A percentile compares a stretch with the other conserved stretches of the same genome.
phyloP scores from a whole-genome alignment of 495 filamentous ascomycete genomes.

The Delitschia confertaspora region DNA sequence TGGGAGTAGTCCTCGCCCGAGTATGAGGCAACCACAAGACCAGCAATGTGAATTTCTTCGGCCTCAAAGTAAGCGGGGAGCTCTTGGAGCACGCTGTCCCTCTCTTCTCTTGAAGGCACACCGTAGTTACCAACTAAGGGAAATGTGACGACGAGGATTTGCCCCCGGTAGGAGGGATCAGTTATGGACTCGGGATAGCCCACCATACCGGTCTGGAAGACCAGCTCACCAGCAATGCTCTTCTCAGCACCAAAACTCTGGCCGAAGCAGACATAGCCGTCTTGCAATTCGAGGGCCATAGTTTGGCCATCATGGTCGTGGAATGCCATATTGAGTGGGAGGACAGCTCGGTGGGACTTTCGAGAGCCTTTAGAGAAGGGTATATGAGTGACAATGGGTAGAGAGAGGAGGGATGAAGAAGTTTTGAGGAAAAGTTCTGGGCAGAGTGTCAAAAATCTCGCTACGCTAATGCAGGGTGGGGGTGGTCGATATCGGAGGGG shows the following conservation, averaged over 20 bases:
- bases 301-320: constrained; percentile 10
- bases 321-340: constrained; percentile 17
- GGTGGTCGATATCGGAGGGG: no score
- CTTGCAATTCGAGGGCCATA: constrained; percentile 79
- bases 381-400: constrained; percentile 10
- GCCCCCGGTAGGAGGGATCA: constrained; percentile 85
- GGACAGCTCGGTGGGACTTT: constrained; percentile 10
- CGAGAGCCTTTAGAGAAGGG: constrained; percentile 10
- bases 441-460: no score
- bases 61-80: constrained; percentile 89
- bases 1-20: constrained; percentile 92
- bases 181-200: constrained; percentile 95
- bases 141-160: constrained; percentile 87
- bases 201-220: constrained; percentile 99
- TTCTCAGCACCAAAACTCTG: constrained; percentile 91
- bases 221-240: constrained; percentile 88
- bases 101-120: constrained; percentile 73
- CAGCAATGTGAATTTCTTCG: constrained; percentile 82
- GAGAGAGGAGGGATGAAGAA: background rate
- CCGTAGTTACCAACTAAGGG: constrained; percentile 88
- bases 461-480: no score
- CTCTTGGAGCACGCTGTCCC: constrained; percentile 70
- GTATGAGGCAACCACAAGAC: constrained; percentile 81
- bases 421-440: no score
- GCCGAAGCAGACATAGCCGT: constrained; percentile 80